A percentile compares a stretch with the other conserved stretches of the same genome.
Evolutionary conservation across 768 basidiomycete genomes (phyloP).

Genomic region (Auriculariales sp.): DNA sequence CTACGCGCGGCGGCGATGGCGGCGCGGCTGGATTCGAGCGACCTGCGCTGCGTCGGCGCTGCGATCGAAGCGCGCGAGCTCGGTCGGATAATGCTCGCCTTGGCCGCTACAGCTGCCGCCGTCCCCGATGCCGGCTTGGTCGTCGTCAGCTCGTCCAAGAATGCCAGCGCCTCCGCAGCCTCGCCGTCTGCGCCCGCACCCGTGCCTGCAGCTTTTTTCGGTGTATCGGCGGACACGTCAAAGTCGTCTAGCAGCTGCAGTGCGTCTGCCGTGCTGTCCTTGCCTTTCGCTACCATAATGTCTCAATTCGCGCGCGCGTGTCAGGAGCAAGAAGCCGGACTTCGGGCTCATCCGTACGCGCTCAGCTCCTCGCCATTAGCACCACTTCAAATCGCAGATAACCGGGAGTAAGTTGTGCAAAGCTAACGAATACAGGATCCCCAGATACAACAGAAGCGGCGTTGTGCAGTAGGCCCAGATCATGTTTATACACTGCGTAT

Average conservation of each 20-base stretch:
- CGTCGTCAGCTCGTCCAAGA: conserved; percentile 89
- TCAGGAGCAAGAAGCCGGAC: too few relatives aligned
- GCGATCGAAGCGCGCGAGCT: conserved; percentile 19
- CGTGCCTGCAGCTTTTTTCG: conserved; percentile 6
- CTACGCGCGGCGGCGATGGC: conserved; percentile 8
- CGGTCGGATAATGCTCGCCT: neutral
- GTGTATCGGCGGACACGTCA: conserved; percentile 41
- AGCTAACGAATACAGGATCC: too few relatives aligned
- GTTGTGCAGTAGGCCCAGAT: too few relatives aligned
- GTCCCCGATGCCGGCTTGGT: conserved; percentile 26
- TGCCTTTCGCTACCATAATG: too few relatives aligned
- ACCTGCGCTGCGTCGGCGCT: conserved; percentile 30
- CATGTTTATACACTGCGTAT: too few relatives aligned
- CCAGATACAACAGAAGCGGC: too few relatives aligned
- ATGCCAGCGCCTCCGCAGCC: conserved; percentile 73
- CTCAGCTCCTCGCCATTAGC: too few relatives aligned
- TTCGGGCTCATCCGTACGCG: too few relatives aligned
- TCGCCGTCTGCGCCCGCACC: conserved; percentile 36
- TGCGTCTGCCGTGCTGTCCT: conserved; percentile 47
- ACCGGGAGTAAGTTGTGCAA: too few relatives aligned
- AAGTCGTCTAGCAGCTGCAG: conserved; percentile 89
- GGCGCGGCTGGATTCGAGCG: conserved; percentile 29
- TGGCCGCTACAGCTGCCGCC: neutral
- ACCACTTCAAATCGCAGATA: too few relatives aligned
- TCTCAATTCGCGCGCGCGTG: too few relatives aligned